phyloP scores from a whole-genome alignment of 345 rosid species.

The Aquilaria sinensis region DNA sequence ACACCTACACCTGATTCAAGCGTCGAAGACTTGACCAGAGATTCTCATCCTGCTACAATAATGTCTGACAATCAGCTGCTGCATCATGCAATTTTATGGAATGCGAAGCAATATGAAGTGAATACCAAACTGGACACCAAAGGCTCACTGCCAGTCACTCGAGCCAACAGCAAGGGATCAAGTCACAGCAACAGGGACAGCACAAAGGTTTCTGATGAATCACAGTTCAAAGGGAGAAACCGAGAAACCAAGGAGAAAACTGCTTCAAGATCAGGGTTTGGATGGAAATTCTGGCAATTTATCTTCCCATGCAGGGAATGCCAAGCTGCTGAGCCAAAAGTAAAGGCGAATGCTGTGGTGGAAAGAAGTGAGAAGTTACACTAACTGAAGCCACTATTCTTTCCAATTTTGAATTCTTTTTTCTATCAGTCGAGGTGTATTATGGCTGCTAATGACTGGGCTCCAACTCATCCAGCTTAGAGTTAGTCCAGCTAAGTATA shows the following conservation, averaged over 20 bases:
- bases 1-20: slow-evolving; percentile 5
- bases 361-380: slow-evolving; percentile 4
- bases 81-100: slow-evolving; percentile 12
- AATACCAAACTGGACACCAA: slow-evolving; percentile 11
- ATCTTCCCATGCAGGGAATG: slow-evolving; percentile 41
- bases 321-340: slow-evolving; percentile 21
- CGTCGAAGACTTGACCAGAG: slow-evolving; percentile 1
- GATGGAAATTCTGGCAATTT: slow-evolving; percentile 22
- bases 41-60: slow-evolving; percentile 1
- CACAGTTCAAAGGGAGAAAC: slow-evolving; percentile 18
- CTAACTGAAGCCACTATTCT: not conserved
- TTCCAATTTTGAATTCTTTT: not conserved
- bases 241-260: slow-evolving; percentile 17
- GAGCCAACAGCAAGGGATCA: slow-evolving; percentile 8
- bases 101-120: slow-evolving; percentile 8
- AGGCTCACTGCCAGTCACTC: slow-evolving; percentile 4
- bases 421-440: not conserved
- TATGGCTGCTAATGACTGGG: not conserved
- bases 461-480: slow-evolving; percentile 4
- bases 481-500: slow-evolving; percentile 7
- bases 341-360: slow-evolving; percentile 6
- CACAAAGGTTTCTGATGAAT: not conserved
- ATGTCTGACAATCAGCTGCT: slow-evolving; percentile 14
- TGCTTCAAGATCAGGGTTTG: slow-evolving; percentile 18
- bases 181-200: not conserved